Base-by-base conservation (phyloP, 768 basidiomycete species). In the Agrocybe praecox region DNA sequence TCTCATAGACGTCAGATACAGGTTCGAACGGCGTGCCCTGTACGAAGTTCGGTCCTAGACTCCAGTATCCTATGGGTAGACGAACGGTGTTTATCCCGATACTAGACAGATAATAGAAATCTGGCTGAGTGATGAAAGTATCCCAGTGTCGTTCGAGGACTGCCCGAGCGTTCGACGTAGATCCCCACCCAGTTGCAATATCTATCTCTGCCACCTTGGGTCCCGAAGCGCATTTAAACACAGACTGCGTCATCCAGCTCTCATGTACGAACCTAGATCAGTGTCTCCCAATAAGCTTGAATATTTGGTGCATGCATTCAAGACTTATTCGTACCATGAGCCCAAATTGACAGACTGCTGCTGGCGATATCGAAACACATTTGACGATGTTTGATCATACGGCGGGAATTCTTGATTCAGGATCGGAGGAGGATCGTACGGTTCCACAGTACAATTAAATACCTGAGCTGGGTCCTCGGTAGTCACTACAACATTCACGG, bases 91-190 rank as follows among this genome's bases (percentile, higher is more conserved):
- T 89, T 75, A 89, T 86, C 6, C 86, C 87, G 24, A 86, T 80
- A 50, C 70, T 74, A 0, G 82, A 76, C n/a, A 94, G 82, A 65
- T 86, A 86, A 21, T 76, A 67, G 65, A 91, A 88, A 70, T 92
- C 90, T 1, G 79, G 69, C 45, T 82, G 74, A 0, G 72, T 81
- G 65, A 93, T 84, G 72, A 85, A 92, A 0, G 81, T 82, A 63
- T 90, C 87, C 91, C 91, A 93, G 69, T 92, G 91, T 18, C 72
- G 75, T 69, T 92, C 89, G 42, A 92, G 76, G 53, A 76, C 69
- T 2, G 78, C 71, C 9, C 77, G 79, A 45, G 86, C 81, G 58
- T 64, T 65, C 2, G 69, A 62, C 8, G 62, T 50, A 19, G 76
- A 76, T 17, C 76, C 77, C 83, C 83, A 89, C 2, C 88, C 88